Conservation (phyloP, 1,284 basidiomycete genomes). For the Fomitiporia mediterranea region DNA sequence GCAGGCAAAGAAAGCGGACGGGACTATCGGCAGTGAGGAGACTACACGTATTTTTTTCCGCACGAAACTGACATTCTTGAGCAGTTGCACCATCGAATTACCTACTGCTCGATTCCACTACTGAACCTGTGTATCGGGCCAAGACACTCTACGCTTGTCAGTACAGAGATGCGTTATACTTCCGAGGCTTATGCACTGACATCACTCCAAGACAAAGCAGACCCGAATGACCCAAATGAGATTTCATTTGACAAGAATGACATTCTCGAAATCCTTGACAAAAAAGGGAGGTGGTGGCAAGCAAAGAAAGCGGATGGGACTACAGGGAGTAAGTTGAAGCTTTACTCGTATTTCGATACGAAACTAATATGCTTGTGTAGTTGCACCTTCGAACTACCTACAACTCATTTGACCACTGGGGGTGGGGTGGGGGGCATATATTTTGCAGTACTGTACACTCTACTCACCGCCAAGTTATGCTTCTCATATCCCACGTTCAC, state of each 20-base stretch:
- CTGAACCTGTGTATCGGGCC: conserved; percentile 32
- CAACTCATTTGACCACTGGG: conserved; percentile 59
- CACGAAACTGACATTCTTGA: conserved; percentile 15
- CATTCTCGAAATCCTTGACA: conserved; percentile 91
- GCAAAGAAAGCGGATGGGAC: conserved; percentile 81
- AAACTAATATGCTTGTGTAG: conserved; percentile 35
- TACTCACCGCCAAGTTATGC: conserved; percentile 16
- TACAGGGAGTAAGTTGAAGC: conserved; percentile 63
- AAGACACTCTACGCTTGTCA: conserved; percentile 50
- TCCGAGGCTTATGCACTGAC: conserved; percentile 17
- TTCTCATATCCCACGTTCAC: conserved; percentile 14
- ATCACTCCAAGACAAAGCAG: conserved; percentile 72
- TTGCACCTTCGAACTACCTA: conserved; percentile 79
- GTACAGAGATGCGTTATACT: conserved; percentile 30
- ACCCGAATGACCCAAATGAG: conserved; percentile 93
- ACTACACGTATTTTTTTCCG: conserved; percentile 23
- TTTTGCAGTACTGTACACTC: not conserved
- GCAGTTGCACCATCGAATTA: conserved; percentile 80
- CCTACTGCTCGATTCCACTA: conserved; percentile 54
- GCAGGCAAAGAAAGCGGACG: conserved; percentile 86
- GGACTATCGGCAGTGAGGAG: conserved; percentile 78
- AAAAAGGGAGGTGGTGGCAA: conserved; percentile 95
- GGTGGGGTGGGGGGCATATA: not conserved
- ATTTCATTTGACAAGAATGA: conserved; percentile 94
- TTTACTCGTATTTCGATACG: conserved; percentile 10